Evolutionary conservation across 352 stramenopile species (phyloP), one percentile per base, ranked within the genome.

Genomic region (Phytophthora tentaculata): DNA sequence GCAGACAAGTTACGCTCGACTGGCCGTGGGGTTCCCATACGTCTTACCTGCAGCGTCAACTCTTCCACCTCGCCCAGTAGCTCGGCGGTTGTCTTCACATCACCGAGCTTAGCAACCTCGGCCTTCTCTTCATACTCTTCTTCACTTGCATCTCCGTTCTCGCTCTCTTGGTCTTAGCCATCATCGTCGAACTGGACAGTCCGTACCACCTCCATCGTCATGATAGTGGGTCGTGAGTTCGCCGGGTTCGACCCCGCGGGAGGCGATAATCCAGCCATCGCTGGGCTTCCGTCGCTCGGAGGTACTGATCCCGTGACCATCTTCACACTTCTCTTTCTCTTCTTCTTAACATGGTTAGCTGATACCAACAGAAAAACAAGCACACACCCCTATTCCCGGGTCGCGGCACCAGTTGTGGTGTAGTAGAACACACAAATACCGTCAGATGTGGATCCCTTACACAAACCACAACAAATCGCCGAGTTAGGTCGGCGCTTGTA

Each of bases 1-100:
- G 52, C 29, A 14, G 54, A 24, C 1, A 61, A 14, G 10, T 61
- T 61, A 16, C 23, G 54, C 23, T 61, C 54, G 3, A 61, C 54
- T 20, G 54, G 54, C 9, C 37, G 54, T 26, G 23, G 53, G n/a
- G 22, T 45, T 35, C 35, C 39, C 37, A 43, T 61, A 4, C 54
- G 23, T 2, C 54, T 12, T 2, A 52, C 54, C 39, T 61, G 54
- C 2, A 61, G 23, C 39, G 54, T 26, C 37, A 61, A 45, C 39
- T 22, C 3, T 12, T 20, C 39, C 39, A 45, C 39, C 39, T 45
- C 39, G 39, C 12, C 39, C 6, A 20, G 39, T 45, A 45, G 2
- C 39, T 45, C 39, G 39, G 39, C 39, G 39, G 39, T 45, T 7
- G 12, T 45, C 39, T 45, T 45, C 12, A 22, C 17, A 2, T 45